phyloP scores from a whole-genome alignment of 2,329 filamentous ascomycete species.

The Cercospora zeina region DNA sequence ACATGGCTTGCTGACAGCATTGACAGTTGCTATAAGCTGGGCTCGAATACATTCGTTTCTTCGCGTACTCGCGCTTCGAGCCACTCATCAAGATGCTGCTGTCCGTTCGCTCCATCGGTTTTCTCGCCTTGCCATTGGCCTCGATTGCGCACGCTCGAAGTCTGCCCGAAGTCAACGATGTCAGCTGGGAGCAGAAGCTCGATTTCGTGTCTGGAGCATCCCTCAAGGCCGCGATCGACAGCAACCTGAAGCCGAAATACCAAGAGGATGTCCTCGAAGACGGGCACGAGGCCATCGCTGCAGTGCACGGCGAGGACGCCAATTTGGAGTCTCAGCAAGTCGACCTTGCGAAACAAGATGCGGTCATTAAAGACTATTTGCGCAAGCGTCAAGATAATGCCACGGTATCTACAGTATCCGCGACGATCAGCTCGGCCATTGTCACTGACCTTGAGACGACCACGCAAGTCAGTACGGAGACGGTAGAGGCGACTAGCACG shows the following conservation, averaged over 20 bases:
- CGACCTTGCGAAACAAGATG: slow-evolving; percentile 58
- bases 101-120: slow-evolving; percentile 44
- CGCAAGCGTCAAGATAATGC: slow-evolving; percentile 44
- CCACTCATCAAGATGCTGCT: slow-evolving; percentile 40
- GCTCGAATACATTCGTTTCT: slow-evolving; percentile 1
- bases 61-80: not conserved
- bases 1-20: slow-evolving; percentile 16
- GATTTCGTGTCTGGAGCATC: slow-evolving; percentile 59
- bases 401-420: slow-evolving; percentile 29
- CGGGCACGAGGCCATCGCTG: slow-evolving; percentile 64
- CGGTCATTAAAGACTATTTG: slow-evolving; percentile 43
- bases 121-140: slow-evolving; percentile 43
- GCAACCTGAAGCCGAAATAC: slow-evolving; percentile 63
- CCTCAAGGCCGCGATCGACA: slow-evolving; percentile 67
- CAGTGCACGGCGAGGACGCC: slow-evolving; percentile 61
- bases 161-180: slow-evolving; percentile 27
- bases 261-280: slow-evolving; percentile 68
- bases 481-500: slow-evolving; percentile 22
- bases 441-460: slow-evolving; percentile 35
- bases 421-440: slow-evolving; percentile 32
- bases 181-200: slow-evolving; percentile 56
- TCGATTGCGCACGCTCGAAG: slow-evolving; percentile 36
- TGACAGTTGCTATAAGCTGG: not conserved
- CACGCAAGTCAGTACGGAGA: slow-evolving; percentile 26
- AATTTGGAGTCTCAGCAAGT: slow-evolving; percentile 63